Evolutionary conservation across 1,284 basidiomycete species (phyloP).

Genomic region (Ganoderma sp.): DNA sequence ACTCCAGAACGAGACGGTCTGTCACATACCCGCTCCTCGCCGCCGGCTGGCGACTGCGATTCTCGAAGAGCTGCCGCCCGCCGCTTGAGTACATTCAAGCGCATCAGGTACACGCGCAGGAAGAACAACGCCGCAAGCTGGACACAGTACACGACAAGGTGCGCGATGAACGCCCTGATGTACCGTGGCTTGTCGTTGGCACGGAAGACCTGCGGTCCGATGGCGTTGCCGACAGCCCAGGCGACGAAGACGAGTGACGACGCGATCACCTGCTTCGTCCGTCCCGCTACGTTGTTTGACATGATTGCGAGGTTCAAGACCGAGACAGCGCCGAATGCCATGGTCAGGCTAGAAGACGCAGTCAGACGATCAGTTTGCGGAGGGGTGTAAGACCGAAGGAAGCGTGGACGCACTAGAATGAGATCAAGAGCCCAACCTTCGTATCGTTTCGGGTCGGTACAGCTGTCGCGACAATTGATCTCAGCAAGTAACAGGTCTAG

Average conservation of each 20-base stretch:
- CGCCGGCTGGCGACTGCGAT: conserved; percentile 32
- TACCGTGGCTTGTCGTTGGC: conserved; percentile 55
- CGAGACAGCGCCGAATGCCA: conserved; percentile 44
- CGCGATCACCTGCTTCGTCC: conserved; percentile 55
- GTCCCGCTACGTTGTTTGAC: conserved; percentile 53
- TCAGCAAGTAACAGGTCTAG: neutral
- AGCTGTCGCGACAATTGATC: conserved; percentile 31
- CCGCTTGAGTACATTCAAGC: conserved; percentile 51
- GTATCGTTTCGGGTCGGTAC: conserved; percentile 49
- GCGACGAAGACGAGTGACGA: conserved; percentile 53
- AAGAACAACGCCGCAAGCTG: conserved; percentile 51
- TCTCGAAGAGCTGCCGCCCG: conserved; percentile 43
- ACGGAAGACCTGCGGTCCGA: conserved; percentile 57
- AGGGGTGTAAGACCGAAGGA: neutral
- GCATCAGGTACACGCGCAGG: conserved; percentile 45
- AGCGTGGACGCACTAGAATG: conserved; percentile 50
- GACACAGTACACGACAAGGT: conserved; percentile 55
- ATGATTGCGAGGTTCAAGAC: conserved; percentile 50
- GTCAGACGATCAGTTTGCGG: neutral
- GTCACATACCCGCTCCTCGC: conserved; percentile 36
- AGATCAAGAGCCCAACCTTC: conserved; percentile 54
- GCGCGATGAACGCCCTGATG: conserved; percentile 54
- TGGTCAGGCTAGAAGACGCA: conserved; percentile 44
- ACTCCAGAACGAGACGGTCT: neutral
- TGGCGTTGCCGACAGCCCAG: conserved; percentile 57